These are phyloP conservation scores for Xylaria sp. DNA, from an alignment of 2,329 filamentous ascomycete genomes.

Conservation along the genomic window DNA sequence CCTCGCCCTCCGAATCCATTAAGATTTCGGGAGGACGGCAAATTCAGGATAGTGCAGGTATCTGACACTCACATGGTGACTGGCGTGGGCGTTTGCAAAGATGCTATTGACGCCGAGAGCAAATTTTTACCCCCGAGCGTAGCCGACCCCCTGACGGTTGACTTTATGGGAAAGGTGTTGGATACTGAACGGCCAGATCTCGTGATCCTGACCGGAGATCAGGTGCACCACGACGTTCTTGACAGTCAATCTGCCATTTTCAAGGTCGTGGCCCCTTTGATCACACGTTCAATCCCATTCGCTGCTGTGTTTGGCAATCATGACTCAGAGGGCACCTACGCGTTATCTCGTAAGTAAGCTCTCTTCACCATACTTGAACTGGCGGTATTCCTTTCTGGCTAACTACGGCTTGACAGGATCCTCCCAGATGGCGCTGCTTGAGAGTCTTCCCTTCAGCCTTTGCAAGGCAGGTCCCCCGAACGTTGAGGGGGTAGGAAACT, in stretches of 20 bases:
- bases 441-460: conserved; percentile 45
- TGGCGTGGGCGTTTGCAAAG: conserved; percentile 47
- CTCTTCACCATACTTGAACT: too few relatives aligned
- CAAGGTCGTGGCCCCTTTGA: conserved; percentile 74
- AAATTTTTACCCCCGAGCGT: conserved; percentile 54
- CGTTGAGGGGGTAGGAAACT: conserved; percentile 49
- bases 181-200: conserved; percentile 75
- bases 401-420: conserved; percentile 39
- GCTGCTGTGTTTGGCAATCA: conserved; percentile 80
- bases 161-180: conserved; percentile 72
- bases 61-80: conserved; percentile 56
- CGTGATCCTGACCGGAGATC: conserved; percentile 73
- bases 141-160: conserved; percentile 67
- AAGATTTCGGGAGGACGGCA: conserved; percentile 74
- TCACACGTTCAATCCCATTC: conserved; percentile 74
- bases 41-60: conserved; percentile 78
- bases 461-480: conserved; percentile 44
- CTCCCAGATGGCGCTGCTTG: conserved; percentile 47
- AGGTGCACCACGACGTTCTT: conserved; percentile 58
- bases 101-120: conserved; percentile 51
- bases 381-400: background rate
- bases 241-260: conserved; percentile 54
- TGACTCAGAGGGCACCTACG: conserved; percentile 70
- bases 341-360: conserved; percentile 52
- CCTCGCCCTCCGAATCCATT: conserved; percentile 37